These are phyloP conservation scores for Raffaelea ambrosiae DNA, from an alignment of 2,329 filamentous ascomycete genomes.

Conservation along the genomic window DNA sequence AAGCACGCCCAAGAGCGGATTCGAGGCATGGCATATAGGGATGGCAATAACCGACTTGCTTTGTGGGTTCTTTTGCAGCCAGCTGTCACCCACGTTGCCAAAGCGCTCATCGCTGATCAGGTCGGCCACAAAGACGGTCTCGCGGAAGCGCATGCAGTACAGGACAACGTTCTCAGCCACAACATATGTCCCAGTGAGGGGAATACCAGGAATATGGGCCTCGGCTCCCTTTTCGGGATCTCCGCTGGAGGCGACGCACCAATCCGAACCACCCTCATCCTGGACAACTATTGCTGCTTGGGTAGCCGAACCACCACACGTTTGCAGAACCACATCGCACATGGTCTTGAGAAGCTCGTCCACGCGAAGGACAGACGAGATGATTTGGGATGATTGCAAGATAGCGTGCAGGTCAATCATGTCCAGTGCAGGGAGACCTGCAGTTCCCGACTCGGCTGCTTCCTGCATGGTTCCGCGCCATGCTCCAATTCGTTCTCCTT, in stretches of 20 bases:
- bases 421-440: constrained; percentile 64
- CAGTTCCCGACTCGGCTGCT: constrained; percentile 24
- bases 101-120: constrained; percentile 69
- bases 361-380: constrained; percentile 69
- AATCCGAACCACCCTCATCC: constrained; percentile 52
- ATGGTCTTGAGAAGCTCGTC: constrained; percentile 71
- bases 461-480: constrained; percentile 51
- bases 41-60: constrained; percentile 73
- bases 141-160: constrained; percentile 69
- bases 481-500: constrained; percentile 51
- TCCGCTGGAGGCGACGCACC: constrained; percentile 67
- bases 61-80: constrained; percentile 58
- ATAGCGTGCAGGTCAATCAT: constrained; percentile 78
- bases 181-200: constrained; percentile 55
- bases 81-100: constrained; percentile 62
- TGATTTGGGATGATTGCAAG: constrained; percentile 67
- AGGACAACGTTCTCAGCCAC: constrained; percentile 71
- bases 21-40: constrained; percentile 65
- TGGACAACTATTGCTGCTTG: constrained; percentile 67
- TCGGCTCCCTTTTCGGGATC: constrained; percentile 61
- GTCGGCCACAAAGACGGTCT: constrained; percentile 66
- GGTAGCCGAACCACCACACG: constrained; percentile 61
- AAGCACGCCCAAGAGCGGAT: constrained; percentile 62
- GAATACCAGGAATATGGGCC: constrained; percentile 57
- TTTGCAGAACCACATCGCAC: constrained; percentile 73